Evolutionary conservation across 83 land plant species (phyloP), one percentile per base, ranked within the genome.

Genomic region (Larix sibirica): DNA sequence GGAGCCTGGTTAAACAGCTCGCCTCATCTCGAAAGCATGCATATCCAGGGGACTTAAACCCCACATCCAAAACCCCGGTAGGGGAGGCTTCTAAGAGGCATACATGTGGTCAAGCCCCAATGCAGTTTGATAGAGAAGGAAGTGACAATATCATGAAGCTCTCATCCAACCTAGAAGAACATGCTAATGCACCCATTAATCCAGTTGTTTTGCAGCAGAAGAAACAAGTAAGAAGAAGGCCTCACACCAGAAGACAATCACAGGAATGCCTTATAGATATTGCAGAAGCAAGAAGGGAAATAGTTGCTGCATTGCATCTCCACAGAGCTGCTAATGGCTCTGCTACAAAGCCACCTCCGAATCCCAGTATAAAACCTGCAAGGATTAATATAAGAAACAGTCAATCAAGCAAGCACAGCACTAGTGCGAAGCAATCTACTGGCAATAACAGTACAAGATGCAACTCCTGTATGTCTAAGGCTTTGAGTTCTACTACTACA

Each of bases 281-380:
- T 92, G 92, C 95, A 9, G 95, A 92, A 82, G 95, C 91, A 13
- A 81, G 92, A 64, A 81, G 88, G 74, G 92, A 92, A 68, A 92
- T 92, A 50, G 92, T 92, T 64, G 81, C 89, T 68, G 95, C 95
- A 2, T 85, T 92, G n/a, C 87, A 88, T 44, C 80, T 87, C 63
- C 92, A 92, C 65, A 85, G 95, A 64, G 92, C 92, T 0, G 79
- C 90, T 47, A 21, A 44, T 1, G 18, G 24, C 13, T 17, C 4
- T 2, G 5, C 26, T 44, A 9, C 36, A 18, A 70, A 38, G 4
- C 21, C 42, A 33, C 36, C 4, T 17, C 16, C 16, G 0, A 38
- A 70, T 40, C 44, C 44, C 44, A 42, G 0, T 6, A 4, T 42
- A 42, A 42, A 42, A 42, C 1, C 44, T 42, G 6, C 44, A 1